Evolutionary conservation across 208 protist species (phyloP), one percentile per base, ranked within the genome.

Genomic region (Crithidia sp.): DNA sequence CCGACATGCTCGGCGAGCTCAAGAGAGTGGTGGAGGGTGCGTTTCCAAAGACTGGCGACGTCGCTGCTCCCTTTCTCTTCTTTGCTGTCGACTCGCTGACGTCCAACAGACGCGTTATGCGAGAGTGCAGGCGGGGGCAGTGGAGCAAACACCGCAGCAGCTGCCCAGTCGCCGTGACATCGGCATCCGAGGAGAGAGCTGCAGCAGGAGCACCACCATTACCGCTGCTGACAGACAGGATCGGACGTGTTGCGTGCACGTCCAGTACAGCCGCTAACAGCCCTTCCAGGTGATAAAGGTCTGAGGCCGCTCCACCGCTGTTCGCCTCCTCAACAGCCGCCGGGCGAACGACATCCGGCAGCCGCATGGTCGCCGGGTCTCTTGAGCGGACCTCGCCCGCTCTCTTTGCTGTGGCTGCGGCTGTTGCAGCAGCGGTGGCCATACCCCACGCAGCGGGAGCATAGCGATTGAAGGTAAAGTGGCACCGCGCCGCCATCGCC

Each of bases 81-180:
- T 9, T 53, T 43, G 41, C 14, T 0, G 49, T 1, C 5, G 56
- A 28, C 9, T 14, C 10, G 14, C 59, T 53, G 44, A 44, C 37
- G 55, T 54, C 41, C 4, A 74, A 74, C 9, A 74, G 62, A 5
- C 45, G 67, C 53, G 71, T 8, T 0, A 79, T 2, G 3, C 62
- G 62, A 19, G 43, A 59, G 63, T 79, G 61, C n/a, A 79, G 54
- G 1, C 36, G 62, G 7, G 67, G 74, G n/a, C 74, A 79, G 12
- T 16, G 58, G 7, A 79, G 62, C 28, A 79, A 55, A 7, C 61
- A 7, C 7, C 74, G 74, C 10, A 79, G 67, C 17, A 79, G 54
- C 61, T 53, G 39, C 7, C 74, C 74, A 7, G 67, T 28, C n/a
- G 74, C 61, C 16, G 66, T 39, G 39, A 66, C 62, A 39, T 79